Conservation (phyloP, 1,284 basidiomycete species). For the Trametes sp. region DNA sequence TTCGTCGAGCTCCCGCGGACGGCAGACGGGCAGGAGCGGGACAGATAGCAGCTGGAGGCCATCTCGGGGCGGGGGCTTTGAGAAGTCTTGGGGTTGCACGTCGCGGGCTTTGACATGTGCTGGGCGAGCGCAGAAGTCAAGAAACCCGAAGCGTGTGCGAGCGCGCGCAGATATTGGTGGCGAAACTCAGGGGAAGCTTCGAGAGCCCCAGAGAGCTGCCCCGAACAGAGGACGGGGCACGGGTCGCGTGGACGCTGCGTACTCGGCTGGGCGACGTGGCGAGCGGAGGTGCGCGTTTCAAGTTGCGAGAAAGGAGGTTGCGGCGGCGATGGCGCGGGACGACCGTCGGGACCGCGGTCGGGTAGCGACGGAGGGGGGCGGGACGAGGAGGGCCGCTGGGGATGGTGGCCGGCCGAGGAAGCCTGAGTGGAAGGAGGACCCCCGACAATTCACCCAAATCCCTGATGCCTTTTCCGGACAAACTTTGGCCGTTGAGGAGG, state of each 20-base stretch:
- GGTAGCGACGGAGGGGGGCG: neutral
- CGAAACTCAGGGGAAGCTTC: neutral
- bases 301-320: neutral
- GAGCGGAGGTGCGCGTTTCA: neutral
- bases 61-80: slow-evolving; percentile 7
- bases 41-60: neutral
- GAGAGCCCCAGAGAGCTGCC: neutral
- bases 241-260: neutral
- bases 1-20: neutral
- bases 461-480: slow-evolving; percentile 9
- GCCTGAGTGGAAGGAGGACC: neutral
- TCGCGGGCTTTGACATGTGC: neutral
- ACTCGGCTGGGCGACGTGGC: neutral
- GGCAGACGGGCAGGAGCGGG: neutral
- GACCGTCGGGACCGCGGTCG: slow-evolving; percentile 3
- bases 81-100: slow-evolving; percentile 22
- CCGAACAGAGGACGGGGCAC: neutral
- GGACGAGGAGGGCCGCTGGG: slow-evolving; percentile 5
- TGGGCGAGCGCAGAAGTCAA: neutral
- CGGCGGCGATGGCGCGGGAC: neutral
- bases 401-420: neutral
- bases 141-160: neutral
- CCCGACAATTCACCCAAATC: slow-evolving; percentile 1
- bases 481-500: neutral
- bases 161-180: neutral